A percentile compares a stretch with the other conserved stretches of the same genome.
phyloP scores from a whole-genome alignment of 371 early-diverging fungal genomes.

The Lichtheimia ramosa region DNA sequence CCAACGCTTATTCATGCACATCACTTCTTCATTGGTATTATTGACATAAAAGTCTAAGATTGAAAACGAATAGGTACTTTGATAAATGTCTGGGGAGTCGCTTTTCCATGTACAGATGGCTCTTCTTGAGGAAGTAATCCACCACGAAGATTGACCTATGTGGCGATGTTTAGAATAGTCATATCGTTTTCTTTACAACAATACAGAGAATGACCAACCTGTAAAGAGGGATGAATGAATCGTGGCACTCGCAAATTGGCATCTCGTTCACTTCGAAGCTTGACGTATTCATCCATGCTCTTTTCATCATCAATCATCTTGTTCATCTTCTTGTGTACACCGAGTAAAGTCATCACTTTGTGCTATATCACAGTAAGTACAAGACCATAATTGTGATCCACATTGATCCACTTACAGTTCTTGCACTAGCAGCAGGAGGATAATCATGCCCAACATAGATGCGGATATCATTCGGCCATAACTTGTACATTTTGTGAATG shows the following conservation, averaged over 20 bases:
- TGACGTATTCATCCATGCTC: slow-evolving; percentile 26
- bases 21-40: too few species aligned
- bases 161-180: too few species aligned
- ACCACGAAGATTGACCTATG: slow-evolving; percentile 26
- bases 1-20: too few species aligned
- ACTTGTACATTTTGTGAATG: slow-evolving; percentile 40
- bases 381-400: background rate
- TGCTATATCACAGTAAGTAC: slow-evolving; percentile 18
- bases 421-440: slow-evolving; percentile 21
- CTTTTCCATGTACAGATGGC: slow-evolving; percentile 1
- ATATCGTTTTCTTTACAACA: too few species aligned
- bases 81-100: slow-evolving; percentile 11
- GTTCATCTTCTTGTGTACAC: slow-evolving; percentile 33
- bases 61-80: slow-evolving; percentile 18
- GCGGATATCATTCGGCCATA: slow-evolving; percentile 44
- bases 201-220: slow-evolving; percentile 19
- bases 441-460: slow-evolving; percentile 52
- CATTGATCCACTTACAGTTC: slow-evolving; percentile 22
- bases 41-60: too few species aligned
- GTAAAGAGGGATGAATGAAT: slow-evolving; percentile 47
- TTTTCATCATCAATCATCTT: slow-evolving; percentile 35
- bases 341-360: slow-evolving; percentile 25
- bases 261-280: slow-evolving; percentile 36
- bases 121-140: slow-evolving; percentile 18
- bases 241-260: slow-evolving; percentile 32